phyloP scores from a whole-genome alignment of 2,329 filamentous ascomycete species.

The Alternaria angustiovoidea region DNA sequence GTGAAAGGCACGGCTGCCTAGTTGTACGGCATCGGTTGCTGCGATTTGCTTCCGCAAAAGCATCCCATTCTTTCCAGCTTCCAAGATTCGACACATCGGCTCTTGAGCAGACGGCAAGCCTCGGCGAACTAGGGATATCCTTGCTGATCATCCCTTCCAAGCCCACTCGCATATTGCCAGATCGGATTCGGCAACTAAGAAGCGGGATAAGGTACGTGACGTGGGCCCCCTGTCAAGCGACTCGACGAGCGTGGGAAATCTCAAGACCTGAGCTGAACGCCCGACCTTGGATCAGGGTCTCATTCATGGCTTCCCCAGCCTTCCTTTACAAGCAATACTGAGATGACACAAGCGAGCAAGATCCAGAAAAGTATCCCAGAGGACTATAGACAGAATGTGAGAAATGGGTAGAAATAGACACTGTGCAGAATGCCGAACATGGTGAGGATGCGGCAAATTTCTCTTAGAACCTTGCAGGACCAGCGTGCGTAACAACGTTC shows the following conservation, averaged over 20 bases:
- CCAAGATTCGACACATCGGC: slow-evolving; percentile 27
- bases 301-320: not conserved
- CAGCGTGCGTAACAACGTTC: slow-evolving; percentile 25
- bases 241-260: not conserved
- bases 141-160: slow-evolving; percentile 1
- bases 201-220: slow-evolving; percentile 12
- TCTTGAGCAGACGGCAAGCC: slow-evolving; percentile 21
- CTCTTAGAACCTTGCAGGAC: slow-evolving; percentile 2
- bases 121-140: slow-evolving; percentile 15
- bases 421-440: not conserved
- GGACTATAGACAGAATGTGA: not conserved
- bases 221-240: slow-evolving; percentile 10
- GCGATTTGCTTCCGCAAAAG: slow-evolving; percentile 43
- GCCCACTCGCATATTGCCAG: slow-evolving; percentile 1
- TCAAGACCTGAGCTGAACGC: not conserved
- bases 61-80: slow-evolving; percentile 24
- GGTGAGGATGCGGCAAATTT: not conserved
- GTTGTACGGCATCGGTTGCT: slow-evolving; percentile 29
- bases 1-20: slow-evolving; percentile 20
- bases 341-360: not conserved
- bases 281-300: not conserved
- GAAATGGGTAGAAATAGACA: not conserved
- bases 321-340: not conserved
- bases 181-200: slow-evolving; percentile 23
- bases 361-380: not conserved